These are phyloP conservation scores for Tetrahymena thermophila DNA, from an alignment of 73 alveolate species.

Conservation along the genomic window DNA sequence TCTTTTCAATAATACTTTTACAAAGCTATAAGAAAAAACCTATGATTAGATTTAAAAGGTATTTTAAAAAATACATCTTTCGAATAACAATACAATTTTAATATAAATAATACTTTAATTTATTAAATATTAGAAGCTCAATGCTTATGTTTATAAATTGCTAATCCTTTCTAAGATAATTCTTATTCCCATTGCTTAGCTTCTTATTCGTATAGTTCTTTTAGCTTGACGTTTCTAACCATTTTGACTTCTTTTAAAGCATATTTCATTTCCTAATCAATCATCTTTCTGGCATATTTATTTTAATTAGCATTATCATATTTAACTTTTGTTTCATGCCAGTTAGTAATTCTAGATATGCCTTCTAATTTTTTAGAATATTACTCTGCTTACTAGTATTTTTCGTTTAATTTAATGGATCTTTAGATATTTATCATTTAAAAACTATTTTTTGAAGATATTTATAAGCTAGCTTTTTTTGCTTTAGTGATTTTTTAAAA, in stretches of 20 bases:
- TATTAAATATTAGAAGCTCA: neutral
- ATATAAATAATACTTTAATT: too few relatives aligned
- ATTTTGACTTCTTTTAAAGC: neutral
- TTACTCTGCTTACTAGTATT: neutral
- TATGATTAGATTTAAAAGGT: too few relatives aligned
- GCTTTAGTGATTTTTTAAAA: neutral
- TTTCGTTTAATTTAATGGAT: neutral
- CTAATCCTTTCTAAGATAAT: neutral
- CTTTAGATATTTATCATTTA: neutral
- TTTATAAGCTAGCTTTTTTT: neutral
- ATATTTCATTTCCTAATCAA: neutral
- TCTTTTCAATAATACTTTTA: too few relatives aligned
- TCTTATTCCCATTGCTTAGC: neutral
- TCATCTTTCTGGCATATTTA: neutral
- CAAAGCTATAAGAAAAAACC: too few relatives aligned
- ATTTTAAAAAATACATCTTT: neutral
- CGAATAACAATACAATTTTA: neutral
- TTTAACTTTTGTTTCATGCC: neutral
- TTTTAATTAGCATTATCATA: neutral
- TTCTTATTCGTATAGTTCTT: neutral
- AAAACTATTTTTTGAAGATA: neutral
- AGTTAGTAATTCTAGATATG: neutral
- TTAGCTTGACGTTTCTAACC: neutral
- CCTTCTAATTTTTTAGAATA: neutral
- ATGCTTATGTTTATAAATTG: neutral